These are phyloP conservation scores for Porodaedalea pini DNA, from an alignment of 1,284 basidiomycete genomes.

Conservation along the genomic window DNA sequence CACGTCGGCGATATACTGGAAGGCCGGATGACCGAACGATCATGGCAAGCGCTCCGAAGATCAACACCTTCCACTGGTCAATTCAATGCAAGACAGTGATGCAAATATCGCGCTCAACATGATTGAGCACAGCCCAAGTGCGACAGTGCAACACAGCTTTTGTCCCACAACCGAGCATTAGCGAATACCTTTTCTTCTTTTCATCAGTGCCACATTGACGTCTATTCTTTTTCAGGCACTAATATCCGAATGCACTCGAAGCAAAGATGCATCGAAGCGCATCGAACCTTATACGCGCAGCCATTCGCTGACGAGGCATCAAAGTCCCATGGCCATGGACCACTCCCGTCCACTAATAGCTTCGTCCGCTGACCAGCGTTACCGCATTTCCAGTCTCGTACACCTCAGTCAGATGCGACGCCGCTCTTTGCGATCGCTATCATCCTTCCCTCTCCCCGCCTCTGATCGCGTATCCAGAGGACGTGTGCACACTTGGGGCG, in stretches of 20 bases:
- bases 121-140: background rate
- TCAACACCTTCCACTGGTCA: too few species aligned
- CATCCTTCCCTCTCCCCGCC: background rate
- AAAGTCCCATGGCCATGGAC: slow-evolving; percentile 1
- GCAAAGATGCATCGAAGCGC: background rate
- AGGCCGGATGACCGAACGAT: too few species aligned
- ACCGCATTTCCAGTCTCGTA: background rate
- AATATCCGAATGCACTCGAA: background rate
- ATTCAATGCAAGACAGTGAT: too few species aligned
- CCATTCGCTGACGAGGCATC: background rate
- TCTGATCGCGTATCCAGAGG: background rate
- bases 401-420: background rate
- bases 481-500: background rate
- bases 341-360: background rate
- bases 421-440: background rate
- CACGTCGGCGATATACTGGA: too few species aligned
- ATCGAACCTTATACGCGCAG: background rate
- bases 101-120: too few species aligned
- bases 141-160: background rate
- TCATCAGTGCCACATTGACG: background rate
- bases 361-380: background rate
- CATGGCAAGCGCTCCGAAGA: too few species aligned
- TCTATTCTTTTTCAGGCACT: background rate
- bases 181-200: background rate
- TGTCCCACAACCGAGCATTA: background rate